Conservation (phyloP, 371 early-diverging fungal genomes). For the Zopfochytrium polystomum region DNA sequence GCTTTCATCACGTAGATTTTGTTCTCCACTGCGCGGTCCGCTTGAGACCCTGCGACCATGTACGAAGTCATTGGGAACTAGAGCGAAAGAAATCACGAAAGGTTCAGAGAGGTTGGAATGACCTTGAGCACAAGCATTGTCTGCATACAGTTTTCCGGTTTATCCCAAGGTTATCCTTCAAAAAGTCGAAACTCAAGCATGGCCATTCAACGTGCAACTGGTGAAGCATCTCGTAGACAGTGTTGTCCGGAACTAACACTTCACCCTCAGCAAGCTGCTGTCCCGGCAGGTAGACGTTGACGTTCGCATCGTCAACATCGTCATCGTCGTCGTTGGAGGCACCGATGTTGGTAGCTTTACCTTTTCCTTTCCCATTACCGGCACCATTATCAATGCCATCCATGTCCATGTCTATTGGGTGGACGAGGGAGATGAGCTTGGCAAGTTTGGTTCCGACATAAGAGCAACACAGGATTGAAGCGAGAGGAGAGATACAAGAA, state of each 20-base stretch:
- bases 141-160: conserved; percentile 67
- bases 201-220: conserved; percentile 89
- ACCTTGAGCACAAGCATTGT: not conserved
- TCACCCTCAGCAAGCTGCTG: conserved; percentile 83
- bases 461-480: conserved; percentile 17
- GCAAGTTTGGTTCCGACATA: not conserved
- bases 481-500: not conserved
- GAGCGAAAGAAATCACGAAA: not conserved
- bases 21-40: conserved; percentile 77
- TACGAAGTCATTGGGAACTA: conserved; percentile 88
- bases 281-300: conserved; percentile 89
- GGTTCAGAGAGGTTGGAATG: not conserved
- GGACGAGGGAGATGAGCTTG: conserved; percentile 1
- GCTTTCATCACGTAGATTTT: conserved; percentile 90
- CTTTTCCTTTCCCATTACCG: conserved; percentile 25
- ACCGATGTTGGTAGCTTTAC: conserved; percentile 25
- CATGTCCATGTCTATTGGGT: too few species aligned
- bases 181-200: conserved; percentile 92
- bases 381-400: not conserved
- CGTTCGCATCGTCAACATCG: conserved; percentile 30
- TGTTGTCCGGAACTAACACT: conserved; percentile 87
- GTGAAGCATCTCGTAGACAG: conserved; percentile 95
- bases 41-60: conserved; percentile 93
- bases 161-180: conserved; percentile 78
- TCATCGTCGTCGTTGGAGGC: conserved; percentile 34